Percentiles rank a stretch among this genome's conserved stretches.
Conservation (phyloP, 2,329 filamentous ascomycete species). For the Penicillium sp. region DNA sequence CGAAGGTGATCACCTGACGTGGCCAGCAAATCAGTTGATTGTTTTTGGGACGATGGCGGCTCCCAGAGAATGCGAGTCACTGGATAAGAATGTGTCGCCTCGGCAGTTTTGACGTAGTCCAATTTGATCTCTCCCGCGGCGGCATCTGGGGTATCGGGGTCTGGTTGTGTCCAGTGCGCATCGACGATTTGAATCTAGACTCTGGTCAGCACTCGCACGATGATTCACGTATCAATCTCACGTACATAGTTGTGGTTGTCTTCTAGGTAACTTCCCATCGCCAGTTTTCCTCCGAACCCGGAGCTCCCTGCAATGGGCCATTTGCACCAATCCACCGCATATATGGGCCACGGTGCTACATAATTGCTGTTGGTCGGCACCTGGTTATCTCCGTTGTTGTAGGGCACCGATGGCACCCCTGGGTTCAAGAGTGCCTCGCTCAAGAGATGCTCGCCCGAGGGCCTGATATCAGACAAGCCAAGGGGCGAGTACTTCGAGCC, state of each 20-base stretch:
- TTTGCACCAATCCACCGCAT: constrained; percentile 99
- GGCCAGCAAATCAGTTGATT: constrained; percentile 89
- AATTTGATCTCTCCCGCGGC: constrained; percentile 64
- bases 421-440: constrained; percentile 68
- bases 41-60: constrained; percentile 89
- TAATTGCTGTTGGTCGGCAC: constrained; percentile 83
- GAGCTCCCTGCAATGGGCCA: constrained; percentile 74
- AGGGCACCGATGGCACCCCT: constrained; percentile 51
- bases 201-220: constrained; percentile 17
- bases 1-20: constrained; percentile 94
- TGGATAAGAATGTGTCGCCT: constrained; percentile 96
- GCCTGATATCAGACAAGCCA: constrained; percentile 87
- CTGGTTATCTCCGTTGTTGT: constrained; percentile 64
- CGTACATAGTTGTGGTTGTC: constrained; percentile 94
- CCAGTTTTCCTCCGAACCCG: constrained; percentile 81
- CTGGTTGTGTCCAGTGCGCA: constrained; percentile 72
- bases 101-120: constrained; percentile 90
- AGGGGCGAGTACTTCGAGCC: constrained; percentile 79
- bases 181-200: constrained; percentile 93
- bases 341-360: constrained; percentile 89
- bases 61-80: constrained; percentile 96
- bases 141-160: constrained; percentile 69
- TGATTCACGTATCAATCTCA: constrained; percentile 34
- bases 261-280: constrained; percentile 93
- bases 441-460: constrained; percentile 78